Base-by-base conservation (phyloP, 1,139 yeast species). In the Yarrowia galli region DNA sequence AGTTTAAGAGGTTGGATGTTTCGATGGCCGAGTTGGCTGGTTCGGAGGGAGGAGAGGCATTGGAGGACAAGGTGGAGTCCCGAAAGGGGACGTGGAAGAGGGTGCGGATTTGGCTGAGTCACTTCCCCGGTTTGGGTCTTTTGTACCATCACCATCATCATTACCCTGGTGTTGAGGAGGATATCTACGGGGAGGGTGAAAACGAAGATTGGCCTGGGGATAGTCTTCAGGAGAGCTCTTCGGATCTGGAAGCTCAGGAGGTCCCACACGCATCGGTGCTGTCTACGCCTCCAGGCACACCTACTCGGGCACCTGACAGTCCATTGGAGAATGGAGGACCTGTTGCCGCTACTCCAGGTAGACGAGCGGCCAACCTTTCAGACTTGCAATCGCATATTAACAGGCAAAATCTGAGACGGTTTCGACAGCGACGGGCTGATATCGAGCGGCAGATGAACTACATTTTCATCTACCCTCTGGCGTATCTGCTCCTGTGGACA, bases 371-470 rank as follows among this genome's bases (percentile, higher is more conserved):
- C 22, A 58, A 42, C 40, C 16, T 58, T 8, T 25, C 51, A 7
- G 64, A 58, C 32, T 18, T 61, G 38, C 66, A 61, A 38, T n/a
- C 46, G 5, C 66, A 65, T 10, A 54, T 65, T 32, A 54, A 65
- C 40, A n/a, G 25, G 40, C 65, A 56, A 18, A 65, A 65, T 16
- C 45, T 65, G 25, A 51, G 45, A 6, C 46, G 56, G 49, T 65
- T 65, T 18, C 51, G 63, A 8, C 25, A 65, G 22, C 35, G 65
- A 13, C 46, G 68, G 9, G 53, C 53, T 2, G 56, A 45, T 7
- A 58, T 65, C 13, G 68, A 65, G 60, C 36, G 56, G 4, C 68
- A 65, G 36, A 65, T 65, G 68, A 54, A 48, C 54, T 56, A 46
- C 56, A 54, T 65, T 36, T 65, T 65, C 40, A 48, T 65, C 23